Conservation (phyloP, 768 basidiomycete genomes). For the Termitomyces sp. region DNA sequence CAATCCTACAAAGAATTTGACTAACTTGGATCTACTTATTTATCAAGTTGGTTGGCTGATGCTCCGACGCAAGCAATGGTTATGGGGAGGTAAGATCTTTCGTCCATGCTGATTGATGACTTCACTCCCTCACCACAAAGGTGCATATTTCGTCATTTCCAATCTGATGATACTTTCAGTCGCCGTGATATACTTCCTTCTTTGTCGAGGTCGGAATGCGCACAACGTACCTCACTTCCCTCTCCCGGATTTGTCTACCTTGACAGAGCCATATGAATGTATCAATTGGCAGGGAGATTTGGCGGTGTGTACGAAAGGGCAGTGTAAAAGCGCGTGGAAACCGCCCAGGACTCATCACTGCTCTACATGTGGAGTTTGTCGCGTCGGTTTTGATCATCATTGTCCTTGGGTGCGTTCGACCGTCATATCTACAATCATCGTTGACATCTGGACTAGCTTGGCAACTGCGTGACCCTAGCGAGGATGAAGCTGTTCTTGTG, state of each 20-base stretch:
- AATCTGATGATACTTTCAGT: conserved; percentile 20
- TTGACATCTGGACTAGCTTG: conserved; percentile 21
- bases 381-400: conserved; percentile 40
- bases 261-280: conserved; percentile 37
- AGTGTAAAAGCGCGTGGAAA: conserved; percentile 33
- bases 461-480: conserved; percentile 34
- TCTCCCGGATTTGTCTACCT: conserved; percentile 22
- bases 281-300: conserved; percentile 25
- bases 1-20: neutral
- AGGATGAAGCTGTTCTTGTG: conserved; percentile 31
- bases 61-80: conserved; percentile 12
- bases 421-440: neutral
- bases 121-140: conserved; percentile 16
- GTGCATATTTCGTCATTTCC: conserved; percentile 22
- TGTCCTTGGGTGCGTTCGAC: conserved; percentile 36
- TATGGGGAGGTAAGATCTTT: conserved; percentile 18
- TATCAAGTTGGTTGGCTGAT: conserved; percentile 25
- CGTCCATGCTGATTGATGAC: neutral
- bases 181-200: conserved; percentile 25
- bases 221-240: conserved; percentile 25
- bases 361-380: conserved; percentile 37
- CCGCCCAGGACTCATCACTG: conserved; percentile 40
- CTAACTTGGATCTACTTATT: neutral
- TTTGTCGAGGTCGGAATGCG: conserved; percentile 25
- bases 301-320: conserved; percentile 25